Conservation (phyloP, 2,329 filamentous ascomycete genomes). For the Shiraia sp. region DNA sequence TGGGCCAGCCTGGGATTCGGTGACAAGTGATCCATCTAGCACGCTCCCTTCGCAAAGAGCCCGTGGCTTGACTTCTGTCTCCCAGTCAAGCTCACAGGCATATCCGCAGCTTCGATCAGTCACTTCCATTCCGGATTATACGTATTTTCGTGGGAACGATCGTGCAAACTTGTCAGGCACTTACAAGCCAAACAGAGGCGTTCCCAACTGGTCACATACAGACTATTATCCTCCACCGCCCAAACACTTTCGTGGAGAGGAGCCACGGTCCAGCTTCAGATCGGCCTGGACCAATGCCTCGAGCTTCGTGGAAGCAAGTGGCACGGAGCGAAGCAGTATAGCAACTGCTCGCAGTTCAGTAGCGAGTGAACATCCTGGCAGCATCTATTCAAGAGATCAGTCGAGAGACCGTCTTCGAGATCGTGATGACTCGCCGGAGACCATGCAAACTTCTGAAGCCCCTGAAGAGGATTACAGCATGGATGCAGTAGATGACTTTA, state of each 20-base stretch:
- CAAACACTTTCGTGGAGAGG: slow-evolving; percentile 40
- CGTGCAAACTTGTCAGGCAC: slow-evolving; percentile 38
- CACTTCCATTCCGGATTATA: slow-evolving; percentile 45
- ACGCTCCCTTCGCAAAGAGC: slow-evolving; percentile 19
- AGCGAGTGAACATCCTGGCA: slow-evolving; percentile 54
- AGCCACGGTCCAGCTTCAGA: slow-evolving; percentile 61
- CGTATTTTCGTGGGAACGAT: slow-evolving; percentile 30
- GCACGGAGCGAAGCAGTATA: slow-evolving; percentile 83
- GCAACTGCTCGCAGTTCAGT: slow-evolving; percentile 78
- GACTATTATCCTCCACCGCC: slow-evolving; percentile 34
- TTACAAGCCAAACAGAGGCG: slow-evolving; percentile 43
- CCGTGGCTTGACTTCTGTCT: slow-evolving; percentile 41
- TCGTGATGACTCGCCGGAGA: slow-evolving; percentile 37
- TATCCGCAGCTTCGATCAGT: slow-evolving; percentile 36
- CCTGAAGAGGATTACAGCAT: slow-evolving; percentile 47
- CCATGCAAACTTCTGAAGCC: slow-evolving; percentile 24
- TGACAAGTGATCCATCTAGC: slow-evolving; percentile 26
- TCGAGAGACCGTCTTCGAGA: slow-evolving; percentile 30
- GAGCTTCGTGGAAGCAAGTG: slow-evolving; percentile 59
- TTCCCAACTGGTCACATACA: slow-evolving; percentile 41
- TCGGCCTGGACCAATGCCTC: slow-evolving; percentile 62
- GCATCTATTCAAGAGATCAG: slow-evolving; percentile 50
- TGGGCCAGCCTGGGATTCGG: slow-evolving; percentile 28
- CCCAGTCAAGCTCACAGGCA: slow-evolving; percentile 27
- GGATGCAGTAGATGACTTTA: slow-evolving; percentile 62